These are phyloP conservation scores for Rhypophila decipiens DNA, from an alignment of 495 filamentous ascomycete genomes.

Conservation along the genomic window DNA sequence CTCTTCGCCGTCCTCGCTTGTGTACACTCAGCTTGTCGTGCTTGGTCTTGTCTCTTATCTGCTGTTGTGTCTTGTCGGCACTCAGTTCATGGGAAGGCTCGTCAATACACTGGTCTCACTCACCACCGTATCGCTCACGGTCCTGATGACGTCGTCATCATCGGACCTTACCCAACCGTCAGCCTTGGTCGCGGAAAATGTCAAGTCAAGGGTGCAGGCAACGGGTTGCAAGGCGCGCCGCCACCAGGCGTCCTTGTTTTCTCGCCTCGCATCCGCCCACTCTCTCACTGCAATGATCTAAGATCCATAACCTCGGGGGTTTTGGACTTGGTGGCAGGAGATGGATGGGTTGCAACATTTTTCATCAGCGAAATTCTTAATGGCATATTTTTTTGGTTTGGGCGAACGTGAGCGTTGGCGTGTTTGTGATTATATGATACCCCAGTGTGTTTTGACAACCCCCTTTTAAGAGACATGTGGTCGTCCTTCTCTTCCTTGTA, in stretches of 20 bases:
- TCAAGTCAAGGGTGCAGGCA: constrained; percentile 21
- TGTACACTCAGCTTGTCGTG: constrained; percentile 21
- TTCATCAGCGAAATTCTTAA: too few species aligned
- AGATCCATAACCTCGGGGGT: too few species aligned
- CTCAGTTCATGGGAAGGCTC: constrained; percentile 4
- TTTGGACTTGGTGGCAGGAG: too few species aligned
- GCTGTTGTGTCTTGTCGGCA: constrained; percentile 11
- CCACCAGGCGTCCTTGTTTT: constrained; percentile 2
- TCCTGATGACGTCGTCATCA: constrained; percentile 1
- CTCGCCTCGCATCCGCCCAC: too few species aligned
- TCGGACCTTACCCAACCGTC: constrained; percentile 4
- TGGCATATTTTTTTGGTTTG: too few species aligned
- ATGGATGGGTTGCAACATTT: too few species aligned
- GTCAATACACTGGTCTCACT: constrained; percentile 15
- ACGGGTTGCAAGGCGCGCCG: constrained; percentile 3
- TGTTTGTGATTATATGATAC: constrained; percentile 19
- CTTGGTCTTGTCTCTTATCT: constrained; percentile 30
- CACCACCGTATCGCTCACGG: constrained; percentile 12
- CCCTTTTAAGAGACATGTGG: constrained; percentile 25
- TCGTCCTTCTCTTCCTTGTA: constrained; percentile 16
- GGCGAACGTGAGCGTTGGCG: neutral
- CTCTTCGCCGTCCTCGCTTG: neutral
- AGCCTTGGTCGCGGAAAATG: constrained; percentile 17
- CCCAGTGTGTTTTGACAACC: constrained; percentile 10
- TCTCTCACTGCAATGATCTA: too few species aligned